Percentiles rank a stretch among this genome's conserved stretches.
phyloP scores from a whole-genome alignment of 352 stramenopile genomes.

The Phytophthora pinifolia region DNA sequence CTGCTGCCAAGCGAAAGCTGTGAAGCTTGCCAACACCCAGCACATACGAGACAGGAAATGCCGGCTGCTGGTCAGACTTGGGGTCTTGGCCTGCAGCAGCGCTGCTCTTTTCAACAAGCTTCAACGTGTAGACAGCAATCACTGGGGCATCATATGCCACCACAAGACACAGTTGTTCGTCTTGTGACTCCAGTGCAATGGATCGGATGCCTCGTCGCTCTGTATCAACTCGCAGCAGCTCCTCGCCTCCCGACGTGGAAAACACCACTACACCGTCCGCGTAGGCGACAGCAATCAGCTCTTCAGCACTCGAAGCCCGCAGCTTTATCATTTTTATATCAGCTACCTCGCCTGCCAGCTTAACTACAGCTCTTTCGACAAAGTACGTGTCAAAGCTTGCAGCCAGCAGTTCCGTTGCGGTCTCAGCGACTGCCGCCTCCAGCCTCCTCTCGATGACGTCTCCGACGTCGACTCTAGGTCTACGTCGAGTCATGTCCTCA shows the following conservation, averaged over 20 bases:
- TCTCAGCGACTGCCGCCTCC: slow-evolving; percentile 14
- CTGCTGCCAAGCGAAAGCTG: background rate
- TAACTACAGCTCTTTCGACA: slow-evolving; percentile 29
- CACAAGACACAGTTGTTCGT: slow-evolving; percentile 18
- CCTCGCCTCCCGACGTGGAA: slow-evolving; percentile 21
- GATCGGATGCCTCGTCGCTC: slow-evolving; percentile 3
- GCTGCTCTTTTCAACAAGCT: slow-evolving; percentile 13
- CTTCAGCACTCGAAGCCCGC: slow-evolving; percentile 13
- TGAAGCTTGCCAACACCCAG: slow-evolving; percentile 8
- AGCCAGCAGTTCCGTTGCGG: background rate
- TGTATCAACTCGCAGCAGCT: slow-evolving; percentile 27
- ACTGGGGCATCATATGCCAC: slow-evolving; percentile 14
- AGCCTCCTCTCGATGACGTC: slow-evolving; percentile 26
- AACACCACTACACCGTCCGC: slow-evolving; percentile 32
- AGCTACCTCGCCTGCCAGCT: slow-evolving; percentile 16
- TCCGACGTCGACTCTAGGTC: background rate
- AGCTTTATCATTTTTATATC: slow-evolving; percentile 53
- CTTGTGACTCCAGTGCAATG: slow-evolving; percentile 24
- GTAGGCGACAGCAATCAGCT: slow-evolving; percentile 43
- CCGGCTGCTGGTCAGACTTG: background rate
- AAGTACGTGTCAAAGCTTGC: slow-evolving; percentile 46
- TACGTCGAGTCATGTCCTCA: slow-evolving; percentile 1
- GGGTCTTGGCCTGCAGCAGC: background rate
- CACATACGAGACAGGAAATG: slow-evolving; percentile 1
- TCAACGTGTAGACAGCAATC: slow-evolving; percentile 25